phyloP scores from a whole-genome alignment of 225 moss, liverwort and hornwort species.

The Polytrichum commune region DNA sequence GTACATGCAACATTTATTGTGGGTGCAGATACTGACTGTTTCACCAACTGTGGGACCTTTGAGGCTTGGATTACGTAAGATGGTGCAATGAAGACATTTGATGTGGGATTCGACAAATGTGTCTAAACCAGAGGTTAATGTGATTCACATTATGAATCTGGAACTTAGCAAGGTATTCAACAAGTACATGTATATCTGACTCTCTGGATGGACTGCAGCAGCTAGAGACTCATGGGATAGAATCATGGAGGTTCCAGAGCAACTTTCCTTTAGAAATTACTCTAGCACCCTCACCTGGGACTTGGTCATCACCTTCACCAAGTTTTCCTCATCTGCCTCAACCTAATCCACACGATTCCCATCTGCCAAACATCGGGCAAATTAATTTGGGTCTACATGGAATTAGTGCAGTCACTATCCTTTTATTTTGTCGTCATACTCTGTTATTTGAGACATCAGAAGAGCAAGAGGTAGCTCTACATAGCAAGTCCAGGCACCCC shows the following conservation, averaged over 20 bases:
- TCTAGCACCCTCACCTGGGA: too few relatives aligned
- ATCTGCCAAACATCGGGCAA: background rate
- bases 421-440: background rate
- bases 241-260: slow-evolving; percentile 6
- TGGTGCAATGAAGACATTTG: background rate
- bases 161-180: background rate
- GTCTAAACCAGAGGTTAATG: background rate
- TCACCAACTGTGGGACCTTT: background rate
- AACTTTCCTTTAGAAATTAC: background rate
- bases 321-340: too few relatives aligned
- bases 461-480: background rate
- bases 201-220: background rate
- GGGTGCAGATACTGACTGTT: background rate
- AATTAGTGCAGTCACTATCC: background rate
- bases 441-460: background rate
- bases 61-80: background rate
- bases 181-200: slow-evolving; percentile 3
- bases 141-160: background rate
- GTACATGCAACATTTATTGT: background rate
- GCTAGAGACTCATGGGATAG: background rate
- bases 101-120: background rate
- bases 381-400: background rate
- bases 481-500: background rate
- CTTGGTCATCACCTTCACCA: too few relatives aligned
- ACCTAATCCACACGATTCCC: background rate